Base-by-base conservation (phyloP, 73 alveolate species). In the Paraurostyla sp. region DNA sequence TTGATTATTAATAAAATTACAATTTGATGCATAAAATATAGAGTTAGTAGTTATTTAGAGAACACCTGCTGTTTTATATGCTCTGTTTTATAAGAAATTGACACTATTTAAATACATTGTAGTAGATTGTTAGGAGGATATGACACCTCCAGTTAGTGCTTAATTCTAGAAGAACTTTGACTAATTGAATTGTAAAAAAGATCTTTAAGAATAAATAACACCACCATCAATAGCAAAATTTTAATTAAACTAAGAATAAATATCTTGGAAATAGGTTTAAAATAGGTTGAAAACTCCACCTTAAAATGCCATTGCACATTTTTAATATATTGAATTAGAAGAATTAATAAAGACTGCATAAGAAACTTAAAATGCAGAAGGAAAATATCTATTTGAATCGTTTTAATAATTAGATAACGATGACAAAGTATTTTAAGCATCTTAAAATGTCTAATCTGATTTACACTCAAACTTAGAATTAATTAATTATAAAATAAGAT, bases 181-280 rank as follows among this genome's bases (percentile, higher is more conserved):
- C 3, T 38, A 33, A 2, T 2, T 22, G 42, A 65, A 7, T 38
- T 3, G 13, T 58, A 65, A 38, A 38, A 38, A 18, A 9, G 60
- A 32, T 16, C 40, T 22, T 15, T 38, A 38, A 22, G 60, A 65
- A 22, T 65, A 38, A 6, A 65, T 65, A 38, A 38, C 82, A 6
- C 82, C 82, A 15, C 82, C 82, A 16, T 65, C 18, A 3, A 40
- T 40, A 22, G 60, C 82, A 38, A 35, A 27, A 54, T 54, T 54
- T 20, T 54, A 20, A 6, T 7, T 18, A 54, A 54, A 54, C 7
- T 6, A 0, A 65, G 82, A 65, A 13, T 40, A 38, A 18, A 7
- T 38, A 22, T 65, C 82, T 38, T 65, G 7, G 38, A 65, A 65
- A 11, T 33, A 13, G 13, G 82, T 65, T 11, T 15, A 9, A 13